Percentiles rank a stretch among this genome's conserved stretches.
Conservation (phyloP, 1,284 basidiomycete genomes). For the Ganoderma boninense region DNA sequence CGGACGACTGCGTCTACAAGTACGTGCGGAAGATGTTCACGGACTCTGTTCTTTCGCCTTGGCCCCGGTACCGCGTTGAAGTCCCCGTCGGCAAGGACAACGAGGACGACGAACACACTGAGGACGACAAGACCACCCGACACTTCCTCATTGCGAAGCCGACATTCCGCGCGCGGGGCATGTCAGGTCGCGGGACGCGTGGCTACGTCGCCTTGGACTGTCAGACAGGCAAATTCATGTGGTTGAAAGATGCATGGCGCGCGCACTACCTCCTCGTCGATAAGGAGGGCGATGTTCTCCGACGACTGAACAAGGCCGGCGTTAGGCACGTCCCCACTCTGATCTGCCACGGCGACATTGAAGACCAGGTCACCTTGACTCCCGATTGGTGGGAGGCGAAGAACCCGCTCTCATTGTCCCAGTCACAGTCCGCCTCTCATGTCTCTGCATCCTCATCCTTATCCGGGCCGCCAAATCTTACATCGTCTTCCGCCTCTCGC, state of each 20-base stretch:
- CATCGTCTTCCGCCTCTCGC: neutral
- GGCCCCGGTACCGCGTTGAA: conserved; percentile 21
- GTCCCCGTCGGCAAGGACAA: conserved; percentile 3
- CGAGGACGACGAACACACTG: neutral
- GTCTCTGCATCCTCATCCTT: neutral
- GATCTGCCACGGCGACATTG: conserved; percentile 25
- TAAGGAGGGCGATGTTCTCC: conserved; percentile 20
- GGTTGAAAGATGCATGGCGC: conserved; percentile 31
- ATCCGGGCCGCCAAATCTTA: neutral
- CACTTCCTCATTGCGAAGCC: conserved; percentile 14
- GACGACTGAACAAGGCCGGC: conserved; percentile 7
- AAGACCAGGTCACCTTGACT: conserved; percentile 14
- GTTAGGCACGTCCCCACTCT: conserved; percentile 21
- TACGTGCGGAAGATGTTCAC: conserved; percentile 20
- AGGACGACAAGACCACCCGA: neutral
- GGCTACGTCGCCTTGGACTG: conserved; percentile 24
- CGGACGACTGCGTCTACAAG: conserved; percentile 1
- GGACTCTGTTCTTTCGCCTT: neutral
- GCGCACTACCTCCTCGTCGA: no score
- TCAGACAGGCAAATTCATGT: conserved; percentile 16
- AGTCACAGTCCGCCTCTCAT: neutral
- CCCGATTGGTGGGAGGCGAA: conserved; percentile 8
- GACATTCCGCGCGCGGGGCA: conserved; percentile 5
- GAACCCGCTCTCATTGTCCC: neutral
- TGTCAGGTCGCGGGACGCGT: conserved; percentile 22